Evolutionary conservation across 306 rosid genomes (phyloP).

Genomic region (Gynostemma pentaphyllum): DNA sequence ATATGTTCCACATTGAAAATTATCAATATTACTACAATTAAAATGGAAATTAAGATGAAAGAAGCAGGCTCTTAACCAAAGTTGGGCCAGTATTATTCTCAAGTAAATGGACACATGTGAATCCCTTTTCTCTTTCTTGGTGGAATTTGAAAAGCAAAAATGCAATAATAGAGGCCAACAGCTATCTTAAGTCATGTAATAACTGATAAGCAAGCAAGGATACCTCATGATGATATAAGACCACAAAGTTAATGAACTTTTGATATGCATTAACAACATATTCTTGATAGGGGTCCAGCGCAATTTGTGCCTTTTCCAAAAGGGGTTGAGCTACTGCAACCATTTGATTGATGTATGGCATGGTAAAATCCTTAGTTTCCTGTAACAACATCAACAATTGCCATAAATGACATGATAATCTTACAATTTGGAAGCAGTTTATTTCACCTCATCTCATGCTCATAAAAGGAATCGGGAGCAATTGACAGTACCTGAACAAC

Average conservation of each 20-base stretch:
- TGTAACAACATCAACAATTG: conserved; percentile 13
- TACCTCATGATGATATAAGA: conserved; percentile 29
- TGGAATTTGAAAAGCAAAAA: background rate
- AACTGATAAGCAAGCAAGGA: background rate
- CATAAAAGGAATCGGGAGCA: conserved; percentile 19
- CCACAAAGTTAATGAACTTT: conserved; percentile 14
- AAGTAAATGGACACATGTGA: too few relatives aligned
- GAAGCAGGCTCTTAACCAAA: too few relatives aligned
- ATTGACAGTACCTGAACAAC: conserved; percentile 10
- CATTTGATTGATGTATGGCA: conserved; percentile 15
- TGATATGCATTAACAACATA: background rate
- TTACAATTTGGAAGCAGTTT: background rate
- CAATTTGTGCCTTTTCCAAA: conserved; percentile 3
- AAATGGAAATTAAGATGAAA: too few relatives aligned
- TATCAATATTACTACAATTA: too few relatives aligned
- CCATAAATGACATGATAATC: background rate
- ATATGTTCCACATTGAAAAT: too few relatives aligned
- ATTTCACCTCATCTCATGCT: background rate
- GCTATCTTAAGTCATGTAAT: background rate
- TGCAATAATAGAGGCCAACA: background rate
- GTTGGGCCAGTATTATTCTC: too few relatives aligned
- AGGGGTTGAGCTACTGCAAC: conserved; percentile 13
- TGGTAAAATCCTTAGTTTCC: conserved; percentile 16
- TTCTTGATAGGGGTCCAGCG: conserved; percentile 10
- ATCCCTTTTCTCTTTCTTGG: background rate